A percentile compares a stretch with the other conserved stretches of the same genome.
Conservation (phyloP, 768 basidiomycete genomes). For the Hypsizygus marmoreus region DNA sequence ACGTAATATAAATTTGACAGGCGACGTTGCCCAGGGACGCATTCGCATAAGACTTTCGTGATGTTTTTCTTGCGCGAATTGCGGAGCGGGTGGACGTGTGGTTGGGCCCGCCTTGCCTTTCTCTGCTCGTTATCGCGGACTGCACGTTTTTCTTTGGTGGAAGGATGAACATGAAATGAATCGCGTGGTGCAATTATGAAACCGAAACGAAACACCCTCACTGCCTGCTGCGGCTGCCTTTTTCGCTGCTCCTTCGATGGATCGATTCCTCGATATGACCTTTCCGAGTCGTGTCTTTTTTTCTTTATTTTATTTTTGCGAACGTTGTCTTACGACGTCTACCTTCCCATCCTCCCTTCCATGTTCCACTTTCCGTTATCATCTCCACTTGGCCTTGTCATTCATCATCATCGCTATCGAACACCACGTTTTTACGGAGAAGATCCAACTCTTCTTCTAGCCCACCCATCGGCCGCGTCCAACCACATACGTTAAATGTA, state of each 20-base stretch:
- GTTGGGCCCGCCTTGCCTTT: background rate
- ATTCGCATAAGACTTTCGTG: constrained; percentile 39
- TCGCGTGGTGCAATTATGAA: background rate
- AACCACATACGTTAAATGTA: too few species aligned
- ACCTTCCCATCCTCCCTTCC: constrained; percentile 8
- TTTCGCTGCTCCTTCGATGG: too few species aligned
- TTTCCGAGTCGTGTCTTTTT: too few species aligned
- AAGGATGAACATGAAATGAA: background rate
- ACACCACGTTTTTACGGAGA: constrained; percentile 3
- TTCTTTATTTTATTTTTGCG: constrained; percentile 7
- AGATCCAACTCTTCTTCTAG: too few species aligned
- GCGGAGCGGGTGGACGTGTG: background rate
- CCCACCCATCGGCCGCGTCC: too few species aligned
- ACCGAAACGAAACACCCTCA: background rate
- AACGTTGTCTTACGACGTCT: too few species aligned
- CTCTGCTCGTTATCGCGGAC: too few species aligned
- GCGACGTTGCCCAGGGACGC: constrained; percentile 54
- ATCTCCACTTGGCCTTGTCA: constrained; percentile 5
- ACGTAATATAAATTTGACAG: constrained; percentile 34
- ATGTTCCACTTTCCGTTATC: constrained; percentile 1
- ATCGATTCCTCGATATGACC: too few species aligned
- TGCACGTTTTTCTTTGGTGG: too few species aligned
- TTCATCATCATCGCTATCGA: constrained; percentile 6
- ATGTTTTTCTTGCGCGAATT: background rate
- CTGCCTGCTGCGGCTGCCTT: too few species aligned